Base-by-base conservation (phyloP, 371 early-diverging fungal species). In the Capniomyces stellatus region DNA sequence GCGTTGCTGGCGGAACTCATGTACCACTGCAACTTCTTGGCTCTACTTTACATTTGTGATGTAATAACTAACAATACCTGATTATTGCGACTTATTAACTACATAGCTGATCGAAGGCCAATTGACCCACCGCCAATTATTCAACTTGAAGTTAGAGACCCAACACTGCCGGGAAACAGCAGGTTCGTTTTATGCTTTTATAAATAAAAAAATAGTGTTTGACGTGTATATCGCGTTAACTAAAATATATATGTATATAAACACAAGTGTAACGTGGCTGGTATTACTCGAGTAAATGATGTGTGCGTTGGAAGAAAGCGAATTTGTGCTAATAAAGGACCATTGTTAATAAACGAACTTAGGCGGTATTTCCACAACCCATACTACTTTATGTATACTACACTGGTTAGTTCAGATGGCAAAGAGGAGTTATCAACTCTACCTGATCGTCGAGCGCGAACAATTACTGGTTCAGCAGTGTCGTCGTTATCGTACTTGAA, bases 41-140 rank as follows among this genome's bases (percentile, higher is more conserved):
- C n/a, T n/a, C n/a, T n/a, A n/a, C n/a, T n/a, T n/a, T n/a, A n/a
- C n/a, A n/a, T n/a, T n/a, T n/a, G n/a, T n/a, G n/a, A n/a, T n/a
- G n/a, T n/a, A n/a, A n/a, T n/a, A n/a, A n/a, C n/a, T n/a, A n/a
- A n/a, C n/a, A n/a, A n/a, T n/a, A n/a, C n/a, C n/a, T n/a, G n/a
- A n/a, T n/a, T n/a, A n/a, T n/a, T n/a, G n/a, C n/a, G n/a, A n/a
- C n/a, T n/a, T n/a, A n/a, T n/a, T n/a, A n/a, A n/a, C 28, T 44
- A 22, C 58, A 27, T 67, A 86, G 87, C 86, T 54, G 95, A 94
- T 64, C 75, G 95, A 57, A 70, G 92, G 46, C 92, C 95, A 18
- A 80, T 94, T 27, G 92, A 94, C 63, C 95, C 95, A 40, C 92
- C 92, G 39, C 92, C 92, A 2, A 83, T 93, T 56, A 80, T 92